Conservation (phyloP, 192 early-diverging fungal genomes). For the Backusella circina region DNA sequence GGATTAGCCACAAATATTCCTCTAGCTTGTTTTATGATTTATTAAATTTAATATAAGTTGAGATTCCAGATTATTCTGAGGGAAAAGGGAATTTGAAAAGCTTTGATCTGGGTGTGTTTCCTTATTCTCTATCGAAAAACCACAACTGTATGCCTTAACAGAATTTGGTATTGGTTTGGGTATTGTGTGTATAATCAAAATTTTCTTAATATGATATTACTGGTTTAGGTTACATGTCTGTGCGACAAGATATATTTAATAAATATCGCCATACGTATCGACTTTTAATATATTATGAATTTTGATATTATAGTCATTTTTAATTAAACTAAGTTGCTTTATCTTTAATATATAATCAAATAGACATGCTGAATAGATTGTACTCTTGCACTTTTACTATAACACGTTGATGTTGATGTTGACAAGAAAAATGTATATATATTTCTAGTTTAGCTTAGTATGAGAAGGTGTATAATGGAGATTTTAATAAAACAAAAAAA, state of each 20-base stretch:
- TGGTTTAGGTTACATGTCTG: background rate
- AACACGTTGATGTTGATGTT: background rate
- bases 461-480: background rate
- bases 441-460: background rate
- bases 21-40: background rate
- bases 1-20: background rate
- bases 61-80: background rate
- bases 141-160: background rate
- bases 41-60: background rate
- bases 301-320: background rate
- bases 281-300: background rate
- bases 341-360: background rate
- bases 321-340: background rate
- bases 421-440: background rate
- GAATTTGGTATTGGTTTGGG: background rate
- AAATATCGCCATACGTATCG: background rate
- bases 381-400: background rate
- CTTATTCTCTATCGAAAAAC: background rate
- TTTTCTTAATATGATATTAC: background rate
- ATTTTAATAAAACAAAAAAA: background rate
- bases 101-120: background rate
- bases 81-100: background rate
- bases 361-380: background rate
- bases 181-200: background rate
- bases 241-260: background rate